phyloP scores from a whole-genome alignment of 306 rosid genomes.

The Citrullus mucosospermus region DNA sequence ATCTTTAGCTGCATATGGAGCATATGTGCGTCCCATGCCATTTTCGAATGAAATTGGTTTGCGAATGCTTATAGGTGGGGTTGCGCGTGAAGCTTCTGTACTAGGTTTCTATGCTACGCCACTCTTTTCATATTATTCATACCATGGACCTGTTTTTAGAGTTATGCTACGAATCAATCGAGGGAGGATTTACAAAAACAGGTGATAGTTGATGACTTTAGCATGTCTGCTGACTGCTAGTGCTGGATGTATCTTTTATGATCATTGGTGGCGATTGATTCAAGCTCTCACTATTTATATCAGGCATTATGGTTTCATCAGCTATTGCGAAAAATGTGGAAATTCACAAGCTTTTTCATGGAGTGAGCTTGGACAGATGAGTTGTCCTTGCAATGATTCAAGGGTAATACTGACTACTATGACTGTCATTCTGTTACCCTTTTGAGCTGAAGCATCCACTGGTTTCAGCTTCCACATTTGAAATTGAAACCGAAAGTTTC shows the following conservation, averaged over 20 bases:
- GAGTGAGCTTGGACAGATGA: conserved; percentile 57
- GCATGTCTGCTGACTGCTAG: neutral
- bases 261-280: neutral
- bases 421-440: neutral
- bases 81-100: conserved; percentile 67
- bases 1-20: conserved; percentile 94
- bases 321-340: conserved; percentile 65
- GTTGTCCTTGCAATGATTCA: conserved; percentile 56
- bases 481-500: neutral
- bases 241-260: neutral
- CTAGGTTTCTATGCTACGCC: conserved; percentile 70
- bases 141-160: conserved; percentile 83
- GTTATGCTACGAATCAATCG: conserved; percentile 69
- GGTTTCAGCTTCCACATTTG: neutral
- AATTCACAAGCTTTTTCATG: conserved; percentile 65
- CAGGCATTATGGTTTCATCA: conserved; percentile 68
- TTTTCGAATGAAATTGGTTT: conserved; percentile 81
- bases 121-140: conserved; percentile 69
- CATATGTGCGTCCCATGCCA: conserved; percentile 76
- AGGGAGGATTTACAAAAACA: conserved; percentile 54
- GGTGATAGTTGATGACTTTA: conserved; percentile 19
- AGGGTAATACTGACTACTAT: conserved; percentile 25
- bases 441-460: neutral
- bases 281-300: neutral
- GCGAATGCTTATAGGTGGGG: conserved; percentile 97